These are phyloP conservation scores for Lupinus albus DNA, from an alignment of 306 rosid species.

Conservation along the genomic window DNA sequence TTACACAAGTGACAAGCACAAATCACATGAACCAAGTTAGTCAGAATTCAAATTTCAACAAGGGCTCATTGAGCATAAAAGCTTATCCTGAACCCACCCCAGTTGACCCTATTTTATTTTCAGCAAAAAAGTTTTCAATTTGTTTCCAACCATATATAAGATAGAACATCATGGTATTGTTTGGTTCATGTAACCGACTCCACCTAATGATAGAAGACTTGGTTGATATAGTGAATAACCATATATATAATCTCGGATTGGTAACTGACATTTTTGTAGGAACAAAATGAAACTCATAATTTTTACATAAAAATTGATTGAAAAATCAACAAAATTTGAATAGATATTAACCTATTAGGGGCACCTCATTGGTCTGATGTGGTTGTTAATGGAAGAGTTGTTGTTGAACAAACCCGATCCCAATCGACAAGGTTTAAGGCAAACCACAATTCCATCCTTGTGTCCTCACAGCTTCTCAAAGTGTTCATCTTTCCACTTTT, in stretches of 20 bases:
- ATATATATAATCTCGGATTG: conserved; percentile 57
- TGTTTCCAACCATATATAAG: neutral
- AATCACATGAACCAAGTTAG: neutral
- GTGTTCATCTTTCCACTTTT: conserved; percentile 53
- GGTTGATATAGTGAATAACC: conserved; percentile 46
- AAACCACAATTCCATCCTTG: conserved; percentile 70
- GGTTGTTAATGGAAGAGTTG: conserved; percentile 47
- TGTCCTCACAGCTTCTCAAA: conserved; percentile 61
- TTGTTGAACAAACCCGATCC: conserved; percentile 49
- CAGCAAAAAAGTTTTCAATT: neutral
- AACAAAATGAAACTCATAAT: neutral
- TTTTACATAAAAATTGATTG: neutral
- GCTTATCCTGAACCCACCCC: neutral
- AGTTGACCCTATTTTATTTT: neutral
- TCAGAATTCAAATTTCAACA: neutral
- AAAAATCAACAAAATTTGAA: neutral
- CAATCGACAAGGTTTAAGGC: conserved; percentile 87
- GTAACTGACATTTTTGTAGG: conserved; percentile 35
- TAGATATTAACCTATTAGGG: conserved; percentile 55
- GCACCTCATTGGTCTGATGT: conserved; percentile 51
- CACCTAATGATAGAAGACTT: too few species aligned
- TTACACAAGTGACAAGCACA: neutral
- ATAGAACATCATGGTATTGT: too few species aligned
- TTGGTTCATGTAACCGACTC: too few species aligned
- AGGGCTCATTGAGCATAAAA: neutral